phyloP scores from a whole-genome alignment of 2,329 filamentous ascomycete genomes.

The Magnaporthiopsis incrustans region DNA sequence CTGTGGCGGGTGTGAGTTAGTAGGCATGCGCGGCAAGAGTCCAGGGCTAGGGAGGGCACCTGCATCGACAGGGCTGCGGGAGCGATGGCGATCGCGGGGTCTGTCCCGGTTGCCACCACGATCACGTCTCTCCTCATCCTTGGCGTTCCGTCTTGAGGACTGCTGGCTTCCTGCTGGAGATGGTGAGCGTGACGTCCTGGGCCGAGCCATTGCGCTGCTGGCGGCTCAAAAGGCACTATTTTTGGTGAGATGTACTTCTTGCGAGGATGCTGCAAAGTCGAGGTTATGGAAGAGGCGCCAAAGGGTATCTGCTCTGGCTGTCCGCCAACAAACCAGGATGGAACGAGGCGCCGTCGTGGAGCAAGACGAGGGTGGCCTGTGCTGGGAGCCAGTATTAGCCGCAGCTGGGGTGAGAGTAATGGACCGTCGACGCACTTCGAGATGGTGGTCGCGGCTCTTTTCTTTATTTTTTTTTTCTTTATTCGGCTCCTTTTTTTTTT shows the following conservation, averaged over 20 bases:
- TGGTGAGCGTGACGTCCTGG: constrained; percentile 75
- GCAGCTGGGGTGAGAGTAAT: background rate
- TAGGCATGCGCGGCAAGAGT: constrained; percentile 29
- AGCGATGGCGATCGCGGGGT: constrained; percentile 45
- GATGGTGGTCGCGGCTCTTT: background rate
- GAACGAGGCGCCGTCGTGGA: background rate
- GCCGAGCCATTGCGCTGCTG: constrained; percentile 46
- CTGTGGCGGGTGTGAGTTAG: constrained; percentile 29
- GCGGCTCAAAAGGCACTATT: constrained; percentile 22
- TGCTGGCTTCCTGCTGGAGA: constrained; percentile 83
- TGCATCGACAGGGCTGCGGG: constrained; percentile 55
- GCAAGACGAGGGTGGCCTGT: background rate
- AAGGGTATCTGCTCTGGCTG: background rate
- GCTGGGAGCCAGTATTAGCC: background rate
- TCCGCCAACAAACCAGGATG: background rate
- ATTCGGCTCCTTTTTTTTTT: background rate
- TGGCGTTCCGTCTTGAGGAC: constrained; percentile 60
- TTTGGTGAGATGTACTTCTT: constrained; percentile 24
- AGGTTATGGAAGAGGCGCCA: constrained; percentile 3
- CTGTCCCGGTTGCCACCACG: constrained; percentile 39
- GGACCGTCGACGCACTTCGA: background rate
- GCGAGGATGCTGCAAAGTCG: constrained; percentile 1
- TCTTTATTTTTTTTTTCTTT: background rate
- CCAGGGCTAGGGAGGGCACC: constrained; percentile 25
- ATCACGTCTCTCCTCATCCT: constrained; percentile 51